Evolutionary conservation across 2,329 filamentous ascomycete species (phyloP).

Genomic region (Trichoderma sp.): DNA sequence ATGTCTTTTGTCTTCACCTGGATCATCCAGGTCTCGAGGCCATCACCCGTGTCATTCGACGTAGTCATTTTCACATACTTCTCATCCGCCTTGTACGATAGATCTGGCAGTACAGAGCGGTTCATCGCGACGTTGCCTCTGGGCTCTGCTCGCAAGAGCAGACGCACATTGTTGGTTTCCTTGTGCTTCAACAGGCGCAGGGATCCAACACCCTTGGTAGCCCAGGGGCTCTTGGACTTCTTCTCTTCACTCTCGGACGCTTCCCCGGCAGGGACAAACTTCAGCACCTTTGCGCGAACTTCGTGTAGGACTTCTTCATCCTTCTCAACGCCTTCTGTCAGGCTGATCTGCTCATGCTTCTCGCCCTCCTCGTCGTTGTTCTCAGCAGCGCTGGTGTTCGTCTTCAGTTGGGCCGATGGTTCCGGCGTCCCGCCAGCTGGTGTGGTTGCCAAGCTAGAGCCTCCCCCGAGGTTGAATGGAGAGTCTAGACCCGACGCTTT

Average conservation of each 20-base stretch:
- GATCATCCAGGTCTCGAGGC: constrained; percentile 67
- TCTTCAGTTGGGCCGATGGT: constrained; percentile 47
- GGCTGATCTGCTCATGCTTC: constrained; percentile 66
- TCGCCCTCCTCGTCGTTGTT: constrained; percentile 56
- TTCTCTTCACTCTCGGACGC: constrained; percentile 44
- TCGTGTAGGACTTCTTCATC: constrained; percentile 70
- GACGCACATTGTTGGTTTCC: constrained; percentile 60
- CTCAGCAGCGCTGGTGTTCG: constrained; percentile 38
- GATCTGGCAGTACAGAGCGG: constrained; percentile 57
- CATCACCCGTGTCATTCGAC: constrained; percentile 55
- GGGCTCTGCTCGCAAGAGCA: constrained; percentile 73
- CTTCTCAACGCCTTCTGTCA: constrained; percentile 67
- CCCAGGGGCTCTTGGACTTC: constrained; percentile 60
- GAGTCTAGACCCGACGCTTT: constrained; percentile 51
- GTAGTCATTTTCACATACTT: constrained; percentile 61
- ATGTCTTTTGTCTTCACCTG: constrained; percentile 65
- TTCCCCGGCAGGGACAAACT: constrained; percentile 51
- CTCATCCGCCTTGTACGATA: constrained; percentile 59
- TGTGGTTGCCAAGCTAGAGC: constrained; percentile 60
- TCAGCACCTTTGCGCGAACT: constrained; percentile 66
- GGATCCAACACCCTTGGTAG: constrained; percentile 66
- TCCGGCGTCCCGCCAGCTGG: constrained; percentile 59
- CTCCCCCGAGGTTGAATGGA: constrained; percentile 55
- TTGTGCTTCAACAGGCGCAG: constrained; percentile 73
- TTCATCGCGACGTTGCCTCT: constrained; percentile 73